phyloP scores from a whole-genome alignment of 1,284 basidiomycete species.

The Cutaneotrichosporon dermatis region DNA sequence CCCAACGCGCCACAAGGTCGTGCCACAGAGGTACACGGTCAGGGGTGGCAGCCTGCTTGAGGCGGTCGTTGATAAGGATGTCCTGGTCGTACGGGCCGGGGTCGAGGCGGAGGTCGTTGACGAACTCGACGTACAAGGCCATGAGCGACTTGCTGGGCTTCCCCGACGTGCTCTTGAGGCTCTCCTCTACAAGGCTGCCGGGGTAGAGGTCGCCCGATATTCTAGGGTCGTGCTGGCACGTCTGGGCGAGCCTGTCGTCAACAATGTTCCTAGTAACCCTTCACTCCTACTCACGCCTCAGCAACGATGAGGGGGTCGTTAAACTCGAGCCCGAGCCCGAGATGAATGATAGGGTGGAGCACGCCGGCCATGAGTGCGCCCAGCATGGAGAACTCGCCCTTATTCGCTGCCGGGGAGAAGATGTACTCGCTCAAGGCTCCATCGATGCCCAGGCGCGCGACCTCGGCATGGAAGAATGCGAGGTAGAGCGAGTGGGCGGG shows the following conservation, averaged over 20 bases:
- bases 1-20: constrained; percentile 55
- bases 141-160: constrained; percentile 16
- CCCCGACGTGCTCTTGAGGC: constrained; percentile 1
- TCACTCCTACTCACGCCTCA: constrained; percentile 48
- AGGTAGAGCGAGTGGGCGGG: constrained; percentile 57
- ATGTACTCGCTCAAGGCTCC: constrained; percentile 57
- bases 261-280: background rate
- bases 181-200: constrained; percentile 20
- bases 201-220: constrained; percentile 68
- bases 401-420: constrained; percentile 50
- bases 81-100: constrained; percentile 57
- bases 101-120: constrained; percentile 41
- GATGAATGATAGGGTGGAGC: constrained; percentile 59
- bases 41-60: constrained; percentile 49
- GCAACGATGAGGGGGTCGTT: constrained; percentile 56
- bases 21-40: constrained; percentile 54
- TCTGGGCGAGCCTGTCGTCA: constrained; percentile 58
- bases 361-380: constrained; percentile 56
- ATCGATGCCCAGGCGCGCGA: constrained; percentile 51
- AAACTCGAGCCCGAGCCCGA: constrained; percentile 64
- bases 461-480: constrained; percentile 56
- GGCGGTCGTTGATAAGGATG: constrained; percentile 51
- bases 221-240: constrained; percentile 96
- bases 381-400: constrained; percentile 56
- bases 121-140: constrained; percentile 32